phyloP scores from a whole-genome alignment of 2,329 filamentous ascomycete genomes.

The Cytospora piceae region DNA sequence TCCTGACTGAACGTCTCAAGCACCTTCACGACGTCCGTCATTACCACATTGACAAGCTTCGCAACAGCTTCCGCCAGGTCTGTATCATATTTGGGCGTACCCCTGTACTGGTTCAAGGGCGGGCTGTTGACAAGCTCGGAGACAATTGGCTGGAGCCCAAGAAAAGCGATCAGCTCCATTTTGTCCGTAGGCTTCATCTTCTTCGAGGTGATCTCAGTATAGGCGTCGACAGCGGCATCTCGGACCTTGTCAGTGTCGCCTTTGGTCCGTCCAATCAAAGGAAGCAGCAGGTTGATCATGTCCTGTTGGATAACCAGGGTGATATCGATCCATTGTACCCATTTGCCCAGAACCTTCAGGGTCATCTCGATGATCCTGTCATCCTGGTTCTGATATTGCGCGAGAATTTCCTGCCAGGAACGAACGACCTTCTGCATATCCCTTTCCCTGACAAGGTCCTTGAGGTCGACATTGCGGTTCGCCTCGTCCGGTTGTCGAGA shows the following conservation, averaged over 20 bases:
- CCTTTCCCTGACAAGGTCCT: constrained; percentile 83
- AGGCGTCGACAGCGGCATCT: constrained; percentile 89
- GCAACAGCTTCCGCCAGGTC: constrained; percentile 94
- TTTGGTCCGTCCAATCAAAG: constrained; percentile 77
- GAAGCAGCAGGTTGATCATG: constrained; percentile 83
- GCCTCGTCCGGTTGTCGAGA: constrained; percentile 77
- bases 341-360: constrained; percentile 89
- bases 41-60: constrained; percentile 89
- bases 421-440: constrained; percentile 87
- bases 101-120: constrained; percentile 75
- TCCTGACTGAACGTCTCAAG: constrained; percentile 71
- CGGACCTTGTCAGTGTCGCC: constrained; percentile 76
- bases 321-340: constrained; percentile 99
- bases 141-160: constrained; percentile 85
- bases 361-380: constrained; percentile 82
- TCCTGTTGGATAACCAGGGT: constrained; percentile 87
- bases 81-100: constrained; percentile 87
- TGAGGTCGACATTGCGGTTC: constrained; percentile 85
- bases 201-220: constrained; percentile 95
- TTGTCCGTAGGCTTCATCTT: constrained; percentile 97
- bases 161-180: constrained; percentile 87
- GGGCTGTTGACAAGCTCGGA: constrained; percentile 84
- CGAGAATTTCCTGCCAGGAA: constrained; percentile 90
- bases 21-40: constrained; percentile 84
- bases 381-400: constrained; percentile 72